Percentiles rank a stretch among this genome's conserved stretches.
phyloP scores from a whole-genome alignment of 306 rosid species.

The Malus fusca region DNA sequence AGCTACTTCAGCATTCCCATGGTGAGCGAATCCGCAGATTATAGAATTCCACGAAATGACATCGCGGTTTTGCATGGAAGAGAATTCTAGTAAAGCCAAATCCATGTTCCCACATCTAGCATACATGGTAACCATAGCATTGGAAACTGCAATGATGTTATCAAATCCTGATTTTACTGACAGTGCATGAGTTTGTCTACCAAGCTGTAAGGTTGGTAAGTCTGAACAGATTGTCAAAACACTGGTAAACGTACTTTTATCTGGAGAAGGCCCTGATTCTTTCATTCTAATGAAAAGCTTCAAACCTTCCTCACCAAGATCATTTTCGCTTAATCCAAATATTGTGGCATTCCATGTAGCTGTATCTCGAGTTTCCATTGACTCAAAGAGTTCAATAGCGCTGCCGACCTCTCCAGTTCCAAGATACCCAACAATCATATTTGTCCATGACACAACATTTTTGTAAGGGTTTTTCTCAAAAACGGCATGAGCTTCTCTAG shows the following conservation, averaged over 20 bases:
- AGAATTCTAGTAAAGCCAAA: conserved; percentile 36
- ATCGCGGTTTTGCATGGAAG: conserved; percentile 31
- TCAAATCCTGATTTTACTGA: conserved; percentile 29
- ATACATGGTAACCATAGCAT: conserved; percentile 50
- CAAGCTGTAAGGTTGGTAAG: conserved; percentile 34
- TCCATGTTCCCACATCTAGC: conserved; percentile 51
- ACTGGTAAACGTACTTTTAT: conserved; percentile 41
- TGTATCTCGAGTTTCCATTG: conserved; percentile 29
- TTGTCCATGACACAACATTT: conserved; percentile 43
- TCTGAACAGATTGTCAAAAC: conserved; percentile 41
- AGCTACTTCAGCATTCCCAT: conserved; percentile 38
- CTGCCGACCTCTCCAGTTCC: conserved; percentile 27
- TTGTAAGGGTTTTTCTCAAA: conserved; percentile 33
- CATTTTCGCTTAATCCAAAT: conserved; percentile 45
- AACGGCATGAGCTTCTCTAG: conserved; percentile 37
- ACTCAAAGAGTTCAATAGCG: conserved; percentile 28
- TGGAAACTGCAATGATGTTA: conserved; percentile 32
- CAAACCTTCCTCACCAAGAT: conserved; percentile 39
- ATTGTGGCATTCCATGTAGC: conserved; percentile 43
- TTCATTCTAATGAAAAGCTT: conserved; percentile 41
- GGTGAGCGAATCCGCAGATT: conserved; percentile 43
- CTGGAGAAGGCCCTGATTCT: conserved; percentile 29
- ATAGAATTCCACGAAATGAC: conserved; percentile 51
- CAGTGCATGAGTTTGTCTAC: conserved; percentile 38
- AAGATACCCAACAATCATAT: conserved; percentile 44